A percentile compares a stretch with the other conserved stretches of the same genome.
phyloP scores from a whole-genome alignment of 345 rosid species.

The Acer negundo region DNA sequence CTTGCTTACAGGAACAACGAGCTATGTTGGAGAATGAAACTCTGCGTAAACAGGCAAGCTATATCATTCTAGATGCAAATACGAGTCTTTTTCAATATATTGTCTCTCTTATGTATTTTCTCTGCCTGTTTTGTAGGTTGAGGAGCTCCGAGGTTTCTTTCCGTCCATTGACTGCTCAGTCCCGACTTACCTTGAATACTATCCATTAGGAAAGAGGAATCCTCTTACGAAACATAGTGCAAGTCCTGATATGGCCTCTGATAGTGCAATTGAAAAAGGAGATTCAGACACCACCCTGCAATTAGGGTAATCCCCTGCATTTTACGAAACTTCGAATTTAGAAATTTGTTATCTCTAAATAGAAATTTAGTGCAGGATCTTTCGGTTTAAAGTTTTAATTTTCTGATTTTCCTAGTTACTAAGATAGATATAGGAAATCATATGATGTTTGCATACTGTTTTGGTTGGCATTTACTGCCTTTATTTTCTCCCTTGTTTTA shows the following conservation, averaged over 20 bases:
- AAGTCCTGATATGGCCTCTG: conserved; percentile 39
- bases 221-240: conserved; percentile 34
- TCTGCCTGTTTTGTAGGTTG: conserved; percentile 45
- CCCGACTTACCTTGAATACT: conserved; percentile 58
- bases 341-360: not conserved
- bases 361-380: not conserved
- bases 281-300: conserved; percentile 89
- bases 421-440: not conserved
- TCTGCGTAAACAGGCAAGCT: conserved; percentile 76
- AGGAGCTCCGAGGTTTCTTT: conserved; percentile 74
- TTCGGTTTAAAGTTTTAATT: not conserved
- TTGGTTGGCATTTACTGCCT: not conserved
- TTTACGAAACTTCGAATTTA: not conserved
- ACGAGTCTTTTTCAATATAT: not conserved
- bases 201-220: conserved; percentile 49
- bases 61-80: conserved; percentile 16
- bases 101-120: not conserved
- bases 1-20: conserved; percentile 64
- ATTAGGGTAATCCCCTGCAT: conserved; percentile 56
- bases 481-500: not conserved
- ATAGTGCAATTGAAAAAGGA: conserved; percentile 46
- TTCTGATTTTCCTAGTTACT: not conserved
- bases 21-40: conserved; percentile 87
- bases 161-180: conserved; percentile 44
- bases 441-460: not conserved